Evolutionary conservation across 371 early-diverging fungal genomes (phyloP).

Genomic region (Rhizopus arrhizus): DNA sequence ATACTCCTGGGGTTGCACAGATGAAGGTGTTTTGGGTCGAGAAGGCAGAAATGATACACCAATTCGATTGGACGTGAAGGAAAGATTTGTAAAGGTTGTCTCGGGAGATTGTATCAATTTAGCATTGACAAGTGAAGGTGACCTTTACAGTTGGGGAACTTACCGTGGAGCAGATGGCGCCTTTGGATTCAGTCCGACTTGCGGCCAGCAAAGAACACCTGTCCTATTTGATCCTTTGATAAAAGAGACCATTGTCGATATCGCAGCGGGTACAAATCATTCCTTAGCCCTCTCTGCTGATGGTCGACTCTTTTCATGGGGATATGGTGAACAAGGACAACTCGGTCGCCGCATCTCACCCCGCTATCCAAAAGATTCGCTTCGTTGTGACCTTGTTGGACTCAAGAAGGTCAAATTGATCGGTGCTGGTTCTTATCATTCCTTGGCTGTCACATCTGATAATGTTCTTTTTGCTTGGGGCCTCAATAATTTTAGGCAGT

Average conservation of each 20-base stretch:
- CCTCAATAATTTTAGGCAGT: slow-evolving; percentile 95
- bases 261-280: slow-evolving; percentile 93
- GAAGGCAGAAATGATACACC: slow-evolving; percentile 78
- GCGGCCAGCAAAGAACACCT: slow-evolving; percentile 69
- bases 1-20: slow-evolving; percentile 98
- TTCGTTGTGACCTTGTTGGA: slow-evolving; percentile 59
- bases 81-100: slow-evolving; percentile 81
- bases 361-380: slow-evolving; percentile 65
- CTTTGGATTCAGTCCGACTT: slow-evolving; percentile 67
- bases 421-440: slow-evolving; percentile 87
- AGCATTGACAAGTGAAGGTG: slow-evolving; percentile 82
- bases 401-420: slow-evolving; percentile 65
- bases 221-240: slow-evolving; percentile 47
- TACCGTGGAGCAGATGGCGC: slow-evolving; percentile 76
- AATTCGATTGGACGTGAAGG: slow-evolving; percentile 27
- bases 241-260: slow-evolving; percentile 63
- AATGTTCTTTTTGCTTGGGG: slow-evolving; percentile 88
- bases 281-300: slow-evolving; percentile 77
- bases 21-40: slow-evolving; percentile 94
- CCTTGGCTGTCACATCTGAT: slow-evolving; percentile 74
- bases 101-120: slow-evolving; percentile 94
- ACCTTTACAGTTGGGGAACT: slow-evolving; percentile 96
- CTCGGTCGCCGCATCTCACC: slow-evolving; percentile 83
- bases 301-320: slow-evolving; percentile 90
- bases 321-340: slow-evolving; percentile 91